Base-by-base conservation (phyloP, 306 rosid genomes). In the Malus sieversii region DNA sequence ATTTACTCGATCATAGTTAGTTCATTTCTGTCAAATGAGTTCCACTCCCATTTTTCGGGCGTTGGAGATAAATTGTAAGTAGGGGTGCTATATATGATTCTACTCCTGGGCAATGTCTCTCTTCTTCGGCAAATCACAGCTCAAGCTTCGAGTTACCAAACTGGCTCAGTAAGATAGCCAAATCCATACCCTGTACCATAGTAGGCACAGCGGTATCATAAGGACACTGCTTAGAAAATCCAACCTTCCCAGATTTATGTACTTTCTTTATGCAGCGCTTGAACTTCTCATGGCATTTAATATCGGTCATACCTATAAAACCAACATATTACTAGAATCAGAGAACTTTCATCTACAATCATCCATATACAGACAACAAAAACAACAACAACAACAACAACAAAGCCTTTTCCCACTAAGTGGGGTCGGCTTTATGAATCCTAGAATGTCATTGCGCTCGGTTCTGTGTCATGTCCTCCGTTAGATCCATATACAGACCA, bases 171-270 rank as follows among this genome's bases (percentile, higher is more conserved):
- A 89, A n/a, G 80, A 92, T 90, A 48, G 96, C 97, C 75, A 92
- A 59, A 78, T 95, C 96, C 96, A 95, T 95, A 76, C 89, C 97
- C 70, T 82, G 87, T 42, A 86, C 85, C 97, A 91, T 94, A 13
- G 90, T 91, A 15, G 97, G 82, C 60, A 83, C 88, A 61, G 90
- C 90, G 6, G 61, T 81, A 48, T 80, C 81, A 38, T 76, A 72
- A 10, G 96, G 96, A 77, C 95, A 91, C 60, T 70, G 79, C 64
- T 72, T 46, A 0, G 98, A 90, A 82, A 91, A 94, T 72, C 98
- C 96, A 73, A 14, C 77, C 81, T 85, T 90, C 15, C 98, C 95
- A 25, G 96, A 88, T 58, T 86, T 86, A 9, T 65, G 80, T 53
- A 66, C 93, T 82, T 29, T 86, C 77, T 20, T 85, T 15, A 94